Evolutionary conservation across 345 rosid species (phyloP), one percentile per base, ranked within the genome.

Genomic region (Limnanthes douglasii): DNA sequence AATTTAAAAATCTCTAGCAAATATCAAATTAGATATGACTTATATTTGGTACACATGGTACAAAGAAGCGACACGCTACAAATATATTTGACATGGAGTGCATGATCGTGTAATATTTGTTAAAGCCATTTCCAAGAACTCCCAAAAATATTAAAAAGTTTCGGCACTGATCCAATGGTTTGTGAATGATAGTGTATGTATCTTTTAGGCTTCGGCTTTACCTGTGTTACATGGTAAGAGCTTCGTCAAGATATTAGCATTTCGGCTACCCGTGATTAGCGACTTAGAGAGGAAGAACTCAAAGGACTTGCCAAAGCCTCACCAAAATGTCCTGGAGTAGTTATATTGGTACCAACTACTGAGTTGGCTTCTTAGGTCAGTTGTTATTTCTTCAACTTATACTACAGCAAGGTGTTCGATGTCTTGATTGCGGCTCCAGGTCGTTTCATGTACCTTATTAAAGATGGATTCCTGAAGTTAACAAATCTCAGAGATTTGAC

Each of bases 121-220:
- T n/a, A n/a, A n/a, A n/a, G n/a, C n/a, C n/a, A n/a, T n/a, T n/a
- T n/a, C n/a, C n/a, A n/a, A n/a, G n/a, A n/a, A n/a, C n/a, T n/a
- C n/a, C n/a, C n/a, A n/a, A n/a, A n/a, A n/a, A n/a, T n/a, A n/a
- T n/a, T n/a, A n/a, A n/a, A n/a, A n/a, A n/a, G n/a, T n/a, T n/a
- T n/a, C n/a, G n/a, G n/a, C n/a, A n/a, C n/a, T n/a, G n/a, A n/a
- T n/a, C n/a, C n/a, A n/a, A n/a, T n/a, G n/a, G n/a, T n/a, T n/a
- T n/a, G n/a, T n/a, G n/a, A n/a, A n/a, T n/a, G n/a, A n/a, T n/a
- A n/a, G n/a, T n/a, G n/a, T n/a, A n/a, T n/a, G n/a, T n/a, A n/a
- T n/a, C n/a, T n/a, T n/a, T n/a, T n/a, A 79, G 97, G 97, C 86
- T 51, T 56, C 70, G 83, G 78, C 93, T 54, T 88, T 88, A 37